These are phyloP conservation scores for Veloboletus limbatus DNA, from an alignment of 1,284 basidiomycete genomes.

Conservation along the genomic window DNA sequence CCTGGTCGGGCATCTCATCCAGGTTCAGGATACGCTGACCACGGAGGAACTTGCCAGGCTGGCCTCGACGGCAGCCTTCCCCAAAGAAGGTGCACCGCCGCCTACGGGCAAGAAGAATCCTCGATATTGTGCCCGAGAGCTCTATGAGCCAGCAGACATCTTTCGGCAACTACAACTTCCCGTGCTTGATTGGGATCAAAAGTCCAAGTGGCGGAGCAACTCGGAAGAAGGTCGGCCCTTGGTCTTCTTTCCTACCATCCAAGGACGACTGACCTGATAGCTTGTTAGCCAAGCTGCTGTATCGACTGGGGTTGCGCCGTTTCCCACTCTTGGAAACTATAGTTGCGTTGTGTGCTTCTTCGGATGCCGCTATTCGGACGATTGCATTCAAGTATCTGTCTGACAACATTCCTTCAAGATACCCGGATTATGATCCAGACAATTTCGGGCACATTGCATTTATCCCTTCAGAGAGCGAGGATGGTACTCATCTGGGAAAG, in stretches of 20 bases:
- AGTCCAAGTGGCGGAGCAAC: constrained; percentile 71
- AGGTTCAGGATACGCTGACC: constrained; percentile 72
- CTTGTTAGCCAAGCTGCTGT: constrained; percentile 76
- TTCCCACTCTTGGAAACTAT: constrained; percentile 70
- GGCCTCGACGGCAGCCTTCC: constrained; percentile 79
- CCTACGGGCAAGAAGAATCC: constrained; percentile 35
- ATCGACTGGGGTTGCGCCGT: constrained; percentile 73
- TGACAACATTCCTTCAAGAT: constrained; percentile 63
- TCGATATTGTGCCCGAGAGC: constrained; percentile 62
- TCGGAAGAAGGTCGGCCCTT: constrained; percentile 76
- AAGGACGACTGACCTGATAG: neutral
- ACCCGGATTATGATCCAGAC: constrained; percentile 60
- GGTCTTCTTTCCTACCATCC: neutral
- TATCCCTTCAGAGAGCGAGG: constrained; percentile 69
- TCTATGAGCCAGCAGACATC: constrained; percentile 82
- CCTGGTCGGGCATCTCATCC: constrained; percentile 87
- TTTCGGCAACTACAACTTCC: constrained; percentile 79
- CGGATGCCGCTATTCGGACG: constrained; percentile 45
- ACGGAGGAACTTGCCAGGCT: constrained; percentile 71
- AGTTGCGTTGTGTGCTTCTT: constrained; percentile 63
- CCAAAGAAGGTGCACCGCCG: constrained; percentile 49
- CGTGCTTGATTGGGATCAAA: constrained; percentile 83
- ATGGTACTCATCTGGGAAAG: constrained; percentile 55
- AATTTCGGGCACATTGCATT: constrained; percentile 64
- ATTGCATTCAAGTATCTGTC: constrained; percentile 77